Conservation (phyloP, 768 basidiomycete genomes). For the Porphyrellus cyaneotinctus region DNA sequence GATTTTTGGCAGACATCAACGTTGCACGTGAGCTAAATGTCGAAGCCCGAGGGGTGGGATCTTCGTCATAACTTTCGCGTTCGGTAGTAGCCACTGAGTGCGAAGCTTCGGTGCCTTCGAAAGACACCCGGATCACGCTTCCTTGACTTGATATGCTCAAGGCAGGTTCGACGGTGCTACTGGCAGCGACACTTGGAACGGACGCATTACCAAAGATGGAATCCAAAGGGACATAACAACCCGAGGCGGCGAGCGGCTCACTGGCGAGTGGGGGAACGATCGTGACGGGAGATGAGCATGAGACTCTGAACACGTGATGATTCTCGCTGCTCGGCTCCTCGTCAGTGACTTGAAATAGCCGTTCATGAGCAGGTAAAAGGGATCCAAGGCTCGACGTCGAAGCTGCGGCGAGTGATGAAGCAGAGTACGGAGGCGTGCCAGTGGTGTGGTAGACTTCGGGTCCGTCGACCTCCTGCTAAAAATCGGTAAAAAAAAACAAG, state of each 20-base stretch:
- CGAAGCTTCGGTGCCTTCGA: constrained; percentile 3
- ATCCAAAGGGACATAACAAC: constrained; percentile 5
- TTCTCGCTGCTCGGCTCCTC: constrained; percentile 1
- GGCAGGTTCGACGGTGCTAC: constrained; percentile 1
- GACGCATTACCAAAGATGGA: constrained; percentile 8
- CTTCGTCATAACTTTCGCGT: constrained; percentile 12
- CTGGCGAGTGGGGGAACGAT: not conserved
- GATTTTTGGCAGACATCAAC: not conserved
- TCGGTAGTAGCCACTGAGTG: constrained; percentile 5
- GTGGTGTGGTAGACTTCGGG: constrained; percentile 1
- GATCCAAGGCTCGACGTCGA: constrained; percentile 32
- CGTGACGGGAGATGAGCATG: constrained; percentile 7
- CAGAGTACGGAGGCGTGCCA: constrained; percentile 5
- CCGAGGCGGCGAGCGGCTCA: not conserved
- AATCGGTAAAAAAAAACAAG: constrained; percentile 3
- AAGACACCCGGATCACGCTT: not conserved
- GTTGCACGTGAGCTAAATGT: constrained; percentile 12
- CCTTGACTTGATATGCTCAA: not conserved
- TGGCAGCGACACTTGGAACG: not conserved
- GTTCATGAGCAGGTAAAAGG: constrained; percentile 24
- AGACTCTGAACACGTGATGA: not conserved
- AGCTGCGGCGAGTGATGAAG: constrained; percentile 16
- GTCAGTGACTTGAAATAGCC: constrained; percentile 18
- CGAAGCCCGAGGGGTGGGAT: constrained; percentile 25
- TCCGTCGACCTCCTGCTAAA: constrained; percentile 6